phyloP scores from a whole-genome alignment of 2,329 filamentous ascomycete species.

The Zarea fungicola region DNA sequence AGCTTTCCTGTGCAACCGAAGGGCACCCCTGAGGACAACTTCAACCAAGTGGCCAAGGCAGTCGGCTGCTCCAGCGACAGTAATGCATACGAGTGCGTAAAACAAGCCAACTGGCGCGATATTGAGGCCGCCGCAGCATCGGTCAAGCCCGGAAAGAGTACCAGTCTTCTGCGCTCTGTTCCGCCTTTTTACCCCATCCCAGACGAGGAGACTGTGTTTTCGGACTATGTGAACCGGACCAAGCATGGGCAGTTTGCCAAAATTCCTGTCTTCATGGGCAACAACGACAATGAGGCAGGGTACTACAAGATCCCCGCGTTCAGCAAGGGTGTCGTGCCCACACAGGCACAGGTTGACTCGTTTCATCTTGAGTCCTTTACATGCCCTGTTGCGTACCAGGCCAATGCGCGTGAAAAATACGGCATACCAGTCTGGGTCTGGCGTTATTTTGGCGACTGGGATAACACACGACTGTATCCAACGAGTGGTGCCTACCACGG shows the following conservation, averaged over 20 bases:
- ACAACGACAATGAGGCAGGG: conserved; percentile 41
- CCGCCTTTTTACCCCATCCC: conserved; percentile 38
- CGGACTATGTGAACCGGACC: conserved; percentile 32
- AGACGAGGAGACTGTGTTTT: conserved; percentile 36
- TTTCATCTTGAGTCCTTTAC: conserved; percentile 42
- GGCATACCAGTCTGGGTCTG: conserved; percentile 38
- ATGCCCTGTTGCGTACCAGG: conserved; percentile 38
- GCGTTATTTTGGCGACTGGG: conserved; percentile 45
- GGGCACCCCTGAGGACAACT: conserved; percentile 32
- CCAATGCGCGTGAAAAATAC: conserved; percentile 26
- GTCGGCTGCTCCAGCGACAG: conserved; percentile 32
- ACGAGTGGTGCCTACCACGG: conserved; percentile 46
- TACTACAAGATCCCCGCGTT: conserved; percentile 42
- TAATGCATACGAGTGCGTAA: conserved; percentile 33
- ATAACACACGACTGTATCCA: conserved; percentile 40
- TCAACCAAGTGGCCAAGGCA: conserved; percentile 34
- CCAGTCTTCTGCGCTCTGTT: conserved; percentile 31
- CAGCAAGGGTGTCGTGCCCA: conserved; percentile 33
- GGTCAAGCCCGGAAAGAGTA: conserved; percentile 28
- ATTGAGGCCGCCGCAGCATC: conserved; percentile 32
- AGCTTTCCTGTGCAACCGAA: conserved; percentile 38
- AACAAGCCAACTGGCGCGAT: conserved; percentile 27
- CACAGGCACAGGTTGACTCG: conserved; percentile 28
- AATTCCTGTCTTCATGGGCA: conserved; percentile 37
- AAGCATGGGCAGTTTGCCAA: conserved; percentile 31